These are phyloP conservation scores for Poa annua DNA, from an alignment of 176 grass and related monocot species.

Conservation along the genomic window DNA sequence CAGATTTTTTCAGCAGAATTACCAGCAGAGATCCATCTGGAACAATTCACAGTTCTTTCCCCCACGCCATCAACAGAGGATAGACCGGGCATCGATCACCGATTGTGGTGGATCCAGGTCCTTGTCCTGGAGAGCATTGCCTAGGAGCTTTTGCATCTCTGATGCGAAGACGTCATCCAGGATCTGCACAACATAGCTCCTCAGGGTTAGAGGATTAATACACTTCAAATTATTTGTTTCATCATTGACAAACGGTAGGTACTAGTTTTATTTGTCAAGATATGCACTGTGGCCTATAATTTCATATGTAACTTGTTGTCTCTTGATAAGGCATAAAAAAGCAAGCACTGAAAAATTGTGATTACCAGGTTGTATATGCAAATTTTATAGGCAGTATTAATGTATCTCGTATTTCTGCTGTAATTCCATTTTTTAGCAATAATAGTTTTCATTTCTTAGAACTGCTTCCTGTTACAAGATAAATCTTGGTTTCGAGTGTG, in stretches of 20 bases:
- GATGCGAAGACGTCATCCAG: conserved; percentile 84
- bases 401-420: not conserved
- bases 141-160: conserved; percentile 91
- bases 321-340: not conserved
- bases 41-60: not conserved
- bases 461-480: not conserved
- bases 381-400: not conserved
- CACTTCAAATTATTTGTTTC: not conserved
- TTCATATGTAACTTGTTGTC: not conserved
- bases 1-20: not conserved
- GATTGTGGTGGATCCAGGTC: conserved; percentile 87
- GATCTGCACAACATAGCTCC: conserved; percentile 59
- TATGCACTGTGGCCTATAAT: not conserved
- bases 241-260: not conserved
- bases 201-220: conserved; percentile 20
- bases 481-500: not conserved
- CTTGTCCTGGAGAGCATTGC: conserved; percentile 89
- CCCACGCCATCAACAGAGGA: conserved; percentile 53
- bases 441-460: conserved; percentile 13
- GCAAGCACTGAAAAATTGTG: conserved; percentile 4
- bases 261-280: not conserved
- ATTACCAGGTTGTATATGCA: not conserved
- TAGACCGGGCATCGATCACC: conserved; percentile 79
- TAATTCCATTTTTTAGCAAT: not conserved
- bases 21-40: not conserved